Conservation (phyloP, 768 basidiomycete species). For the Macrolepiota albuminosa region DNA sequence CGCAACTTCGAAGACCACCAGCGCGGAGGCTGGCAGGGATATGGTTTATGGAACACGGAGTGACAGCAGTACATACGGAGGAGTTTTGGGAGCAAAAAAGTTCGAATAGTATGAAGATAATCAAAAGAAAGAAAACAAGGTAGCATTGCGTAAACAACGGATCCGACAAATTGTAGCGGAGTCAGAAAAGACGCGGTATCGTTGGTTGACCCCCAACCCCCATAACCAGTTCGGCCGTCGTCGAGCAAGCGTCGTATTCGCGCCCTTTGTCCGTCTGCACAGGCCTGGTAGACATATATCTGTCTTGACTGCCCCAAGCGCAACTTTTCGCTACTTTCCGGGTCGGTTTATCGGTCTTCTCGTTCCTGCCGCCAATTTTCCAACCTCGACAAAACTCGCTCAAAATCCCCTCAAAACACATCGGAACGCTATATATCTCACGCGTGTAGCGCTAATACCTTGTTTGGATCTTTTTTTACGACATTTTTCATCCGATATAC, state of each 20-base stretch:
- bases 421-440: conserved; percentile 17
- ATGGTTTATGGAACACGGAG: neutral
- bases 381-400: conserved; percentile 25
- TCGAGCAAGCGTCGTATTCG: conserved; percentile 22
- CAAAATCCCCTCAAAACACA: conserved; percentile 24
- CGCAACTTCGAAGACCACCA: neutral
- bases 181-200: conserved; percentile 35
- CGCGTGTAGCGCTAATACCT: conserved; percentile 21
- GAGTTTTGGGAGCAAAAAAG: neutral
- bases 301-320: conserved; percentile 15
- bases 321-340: conserved; percentile 22
- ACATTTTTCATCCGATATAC: conserved; percentile 19
- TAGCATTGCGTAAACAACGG: conserved; percentile 20
- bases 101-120: too few relatives aligned
- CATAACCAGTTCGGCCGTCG: conserved; percentile 29
- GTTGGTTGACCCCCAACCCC: conserved; percentile 46
- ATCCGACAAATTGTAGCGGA: conserved; percentile 39
- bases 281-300: conserved; percentile 16
- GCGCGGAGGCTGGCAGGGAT: neutral
- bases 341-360: conserved; percentile 24
- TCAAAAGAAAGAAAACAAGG: neutral
- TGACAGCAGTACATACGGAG: neutral
- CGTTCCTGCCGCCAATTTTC: conserved; percentile 23
- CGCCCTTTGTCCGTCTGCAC: conserved; percentile 21
- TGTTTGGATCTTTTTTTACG: conserved; percentile 24